Evolutionary conservation across 768 basidiomycete species (phyloP), one percentile per base, ranked within the genome.

Genomic region (Porphyrellus cyaneotinctus): DNA sequence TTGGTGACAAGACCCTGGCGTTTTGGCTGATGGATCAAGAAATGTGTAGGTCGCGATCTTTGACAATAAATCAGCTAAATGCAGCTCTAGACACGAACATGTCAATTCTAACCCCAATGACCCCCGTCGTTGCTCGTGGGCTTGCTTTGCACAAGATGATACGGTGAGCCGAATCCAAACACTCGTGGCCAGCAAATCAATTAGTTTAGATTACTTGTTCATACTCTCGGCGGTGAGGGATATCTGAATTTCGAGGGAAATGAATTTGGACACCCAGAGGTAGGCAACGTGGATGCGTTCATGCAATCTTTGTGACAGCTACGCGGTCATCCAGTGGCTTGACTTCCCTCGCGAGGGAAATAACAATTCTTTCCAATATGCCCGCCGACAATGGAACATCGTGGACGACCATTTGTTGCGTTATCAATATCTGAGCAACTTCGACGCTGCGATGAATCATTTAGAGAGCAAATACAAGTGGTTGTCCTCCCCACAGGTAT

Each of bases 1-100:
- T 99, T 0, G 97, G 97, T 13, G 97, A 99, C 75, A 99, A 99
- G 76, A 98, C 95, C 3, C 64, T 99, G 41, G 97, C 97, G 4
- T 99, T 99, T 72, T 99, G 97, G 97, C 72, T 98, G 52, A 99
- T 99, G 97, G 97, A 99, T 72, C 95, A 95, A 72, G 97, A 98
- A 72, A 99, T 99, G 97, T 97, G 95, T 94, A 77, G 61, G 83
- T 76, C 31, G 1, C 43, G 20, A 9, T 49, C 20, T 23, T 24
- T 31, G 35, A 33, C 1, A 33, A 6, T 43, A 20, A 28, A 33
- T 37, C 20, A 22, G 28, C 28, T 22, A 9, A n/a, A 17, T 6
- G 20, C 36, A 13, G 37, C 22, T 24, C 32, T 49, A 93, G 91
- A 95, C 70, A 92, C 92, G 4, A 79, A 95, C 70, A 98, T 98